Conservation (phyloP, 352 stramenopile species). For the Pythium rishiriense region DNA sequence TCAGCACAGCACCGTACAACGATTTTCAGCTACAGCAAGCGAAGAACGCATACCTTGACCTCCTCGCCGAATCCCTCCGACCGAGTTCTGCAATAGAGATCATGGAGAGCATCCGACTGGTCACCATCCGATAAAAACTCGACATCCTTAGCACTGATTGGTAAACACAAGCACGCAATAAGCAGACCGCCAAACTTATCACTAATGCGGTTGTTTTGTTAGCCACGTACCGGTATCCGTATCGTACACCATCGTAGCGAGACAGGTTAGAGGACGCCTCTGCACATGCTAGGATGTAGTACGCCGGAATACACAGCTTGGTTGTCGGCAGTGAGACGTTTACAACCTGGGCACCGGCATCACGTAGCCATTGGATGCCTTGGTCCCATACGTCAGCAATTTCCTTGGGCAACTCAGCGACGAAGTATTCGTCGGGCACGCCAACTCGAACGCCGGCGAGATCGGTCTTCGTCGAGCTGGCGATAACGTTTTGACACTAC, state of each 20-base stretch:
- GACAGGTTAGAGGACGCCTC: slow-evolving; percentile 98
- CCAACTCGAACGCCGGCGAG: slow-evolving; percentile 89
- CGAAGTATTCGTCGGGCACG: slow-evolving; percentile 94
- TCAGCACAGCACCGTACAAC: too few relatives aligned
- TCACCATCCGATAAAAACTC: slow-evolving; percentile 50
- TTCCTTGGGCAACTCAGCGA: slow-evolving; percentile 86
- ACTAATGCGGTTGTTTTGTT: neutral
- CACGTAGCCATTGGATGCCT: slow-evolving; percentile 66
- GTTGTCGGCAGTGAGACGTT: slow-evolving; percentile 73
- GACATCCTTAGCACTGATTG: slow-evolving; percentile 50
- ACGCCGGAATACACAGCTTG: slow-evolving; percentile 92
- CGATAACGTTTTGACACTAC: slow-evolving; percentile 43
- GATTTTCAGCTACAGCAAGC: too few relatives aligned
- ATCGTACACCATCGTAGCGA: slow-evolving; percentile 96
- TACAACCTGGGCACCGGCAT: slow-evolving; percentile 75
- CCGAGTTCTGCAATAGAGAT: slow-evolving; percentile 86
- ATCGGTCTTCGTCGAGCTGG: slow-evolving; percentile 31
- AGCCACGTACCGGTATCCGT: slow-evolving; percentile 66
- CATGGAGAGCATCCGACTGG: slow-evolving; percentile 78
- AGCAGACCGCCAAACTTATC: neutral
- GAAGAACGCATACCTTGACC: slow-evolving; percentile 66
- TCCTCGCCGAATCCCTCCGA: slow-evolving; percentile 91
- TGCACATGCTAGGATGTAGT: slow-evolving; percentile 98
- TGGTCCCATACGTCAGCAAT: slow-evolving; percentile 87
- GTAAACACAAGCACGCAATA: neutral